Percentiles rank a stretch among this genome's conserved stretches.
These are phyloP conservation scores for Cicer judaicum DNA, from an alignment of 306 rosid genomes.

Conservation along the genomic window DNA sequence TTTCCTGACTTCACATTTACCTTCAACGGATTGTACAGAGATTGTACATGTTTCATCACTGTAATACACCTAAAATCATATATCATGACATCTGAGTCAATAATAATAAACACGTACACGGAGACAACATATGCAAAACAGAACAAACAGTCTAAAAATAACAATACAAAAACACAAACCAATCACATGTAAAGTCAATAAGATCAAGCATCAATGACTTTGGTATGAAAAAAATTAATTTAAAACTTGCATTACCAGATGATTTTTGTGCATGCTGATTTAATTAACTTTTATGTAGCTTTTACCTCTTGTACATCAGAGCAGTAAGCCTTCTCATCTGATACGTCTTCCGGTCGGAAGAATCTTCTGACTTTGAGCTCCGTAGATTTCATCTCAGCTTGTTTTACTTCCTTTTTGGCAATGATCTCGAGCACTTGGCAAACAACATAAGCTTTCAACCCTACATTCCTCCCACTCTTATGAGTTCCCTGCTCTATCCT, in stretches of 20 bases:
- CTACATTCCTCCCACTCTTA: slow-evolving; percentile 89
- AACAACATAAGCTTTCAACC: slow-evolving; percentile 78
- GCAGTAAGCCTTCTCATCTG: slow-evolving; percentile 66
- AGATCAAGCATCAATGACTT: slow-evolving; percentile 16
- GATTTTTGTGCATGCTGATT: neutral
- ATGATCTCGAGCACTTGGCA: slow-evolving; percentile 78
- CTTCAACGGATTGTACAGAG: slow-evolving; percentile 55
- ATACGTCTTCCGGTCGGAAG: slow-evolving; percentile 91
- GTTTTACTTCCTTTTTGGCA: slow-evolving; percentile 56
- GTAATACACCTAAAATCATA: slow-evolving; percentile 54
- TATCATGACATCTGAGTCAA: slow-evolving; percentile 37
- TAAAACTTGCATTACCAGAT: neutral
- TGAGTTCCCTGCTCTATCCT: slow-evolving; percentile 58
- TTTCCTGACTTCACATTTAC: slow-evolving; percentile 59
- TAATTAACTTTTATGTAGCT: slow-evolving; percentile 1
- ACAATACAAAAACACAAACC: neutral
- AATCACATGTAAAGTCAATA: neutral
- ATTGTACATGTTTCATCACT: slow-evolving; percentile 51
- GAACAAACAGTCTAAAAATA: slow-evolving; percentile 6
- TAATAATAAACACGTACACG: neutral
- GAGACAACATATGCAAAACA: slow-evolving; percentile 16
- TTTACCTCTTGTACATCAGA: slow-evolving; percentile 63
- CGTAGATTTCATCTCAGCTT: slow-evolving; percentile 54
- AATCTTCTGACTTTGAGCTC: slow-evolving; percentile 80
- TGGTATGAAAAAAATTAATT: neutral